Conservation (phyloP, 1,139 yeast species). For the Barnettozyma hawaiiensis region DNA sequence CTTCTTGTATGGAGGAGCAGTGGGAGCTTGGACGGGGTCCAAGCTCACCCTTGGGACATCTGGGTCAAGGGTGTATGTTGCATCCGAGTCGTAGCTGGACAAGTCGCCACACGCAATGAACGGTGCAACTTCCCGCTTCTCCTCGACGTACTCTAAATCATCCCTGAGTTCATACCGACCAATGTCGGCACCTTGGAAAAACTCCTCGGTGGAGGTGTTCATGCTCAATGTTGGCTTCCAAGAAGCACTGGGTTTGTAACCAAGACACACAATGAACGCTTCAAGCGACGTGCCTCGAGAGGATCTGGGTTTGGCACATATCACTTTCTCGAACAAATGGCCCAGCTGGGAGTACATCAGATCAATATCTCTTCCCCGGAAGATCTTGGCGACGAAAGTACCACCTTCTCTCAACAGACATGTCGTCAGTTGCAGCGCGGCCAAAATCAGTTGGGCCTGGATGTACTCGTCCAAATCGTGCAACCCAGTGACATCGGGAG, state of each 20-base stretch:
- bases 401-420: slow-evolving; percentile 88
- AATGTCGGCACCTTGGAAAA: slow-evolving; percentile 60
- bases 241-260: slow-evolving; percentile 72
- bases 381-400: slow-evolving; percentile 89
- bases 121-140: slow-evolving; percentile 72
- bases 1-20: slow-evolving; percentile 92
- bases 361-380: slow-evolving; percentile 93
- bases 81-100: slow-evolving; percentile 85
- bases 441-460: slow-evolving; percentile 86
- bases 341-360: slow-evolving; percentile 85
- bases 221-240: slow-evolving; percentile 69
- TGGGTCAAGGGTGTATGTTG: slow-evolving; percentile 70
- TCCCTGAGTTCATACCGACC: slow-evolving; percentile 44
- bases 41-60: slow-evolving; percentile 40
- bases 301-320: slow-evolving; percentile 94
- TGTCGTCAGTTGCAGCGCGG: slow-evolving; percentile 88
- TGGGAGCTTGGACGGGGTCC: slow-evolving; percentile 91
- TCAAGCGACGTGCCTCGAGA: slow-evolving; percentile 92
- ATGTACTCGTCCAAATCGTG: slow-evolving; percentile 96
- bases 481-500: slow-evolving; percentile 96
- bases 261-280: slow-evolving; percentile 88
- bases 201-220: slow-evolving; percentile 69
- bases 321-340: slow-evolving; percentile 72
- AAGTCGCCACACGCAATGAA: slow-evolving; percentile 94
- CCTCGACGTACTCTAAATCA: slow-evolving; percentile 40